Evolutionary conservation across 139 green algal species (phyloP), one percentile per base, ranked within the genome.

Genomic region (Volvox reticuliferus): DNA sequence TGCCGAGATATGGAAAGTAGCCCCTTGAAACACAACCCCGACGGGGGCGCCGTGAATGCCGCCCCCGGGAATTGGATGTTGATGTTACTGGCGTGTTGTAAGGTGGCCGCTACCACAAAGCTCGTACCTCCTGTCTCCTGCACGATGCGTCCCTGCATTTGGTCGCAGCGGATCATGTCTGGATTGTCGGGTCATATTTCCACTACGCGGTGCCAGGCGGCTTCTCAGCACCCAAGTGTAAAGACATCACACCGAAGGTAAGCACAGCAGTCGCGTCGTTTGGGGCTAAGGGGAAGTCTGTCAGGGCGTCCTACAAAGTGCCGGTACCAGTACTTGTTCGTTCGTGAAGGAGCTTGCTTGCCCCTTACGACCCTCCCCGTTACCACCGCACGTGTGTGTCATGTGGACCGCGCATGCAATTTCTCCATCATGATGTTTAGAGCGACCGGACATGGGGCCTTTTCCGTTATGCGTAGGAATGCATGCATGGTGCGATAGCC

Each of bases 131-230:
- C 16, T 28, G 3, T 73, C 65, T 73, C 12, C 65, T 28, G 65
- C 65, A 28, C 65, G 21, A 28, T 9, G 44, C 78, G 21, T 55
- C 28, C 78, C 22, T 21, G 18, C 77, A n/a, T 44, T 21, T 33
- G 62, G 62, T 24, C 0, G 16, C 82, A 88, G 82, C 83, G 35
- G 91, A 96, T 55, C 97, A 98, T 91, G 82, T 96, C 0, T 97
- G 91, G 87, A 98, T 99, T 22, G 97, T 99, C 0, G 98, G 98
- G 14, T 93, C 88, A 19, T 99, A 99, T 94, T 99, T 98, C 94
- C 97, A 99, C 79, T 99, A 98, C 91, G 96, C 96, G 16, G 96
- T 96, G 0, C 92, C 91, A 17, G 95, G 94, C 22, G 97, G 97
- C 1, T 99, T 97, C 67, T 90, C 93, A 24, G 82, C 91, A 13